Base-by-base conservation (phyloP, 441 rosid species). In the Capsella rubella region DNA sequence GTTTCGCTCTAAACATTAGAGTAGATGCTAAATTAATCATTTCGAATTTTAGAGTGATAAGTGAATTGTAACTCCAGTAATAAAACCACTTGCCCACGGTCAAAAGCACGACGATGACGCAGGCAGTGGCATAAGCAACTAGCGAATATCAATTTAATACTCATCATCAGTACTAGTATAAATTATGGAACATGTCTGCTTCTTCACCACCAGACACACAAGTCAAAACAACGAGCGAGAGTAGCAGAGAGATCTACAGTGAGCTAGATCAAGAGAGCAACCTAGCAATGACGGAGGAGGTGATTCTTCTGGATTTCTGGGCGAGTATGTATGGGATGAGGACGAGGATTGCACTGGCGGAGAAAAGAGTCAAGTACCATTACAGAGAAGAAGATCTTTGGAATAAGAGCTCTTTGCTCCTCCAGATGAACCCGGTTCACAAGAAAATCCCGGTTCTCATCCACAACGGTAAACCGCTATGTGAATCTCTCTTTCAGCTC, bases 361-460 rank as follows among this genome's bases (percentile, higher is more conserved):
- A 76, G 56, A 69, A 76, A 14, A 29, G 37, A 0, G 6, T 76
- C 27, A 31, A 55, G n/a, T 76, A 2, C 46, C 71, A 76, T 5
- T n/a, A 15, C 10, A 75, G 57, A 68, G 74, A 68, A 67, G 0
- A 67, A 67, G 69, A 75, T 52, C 31, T 67, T 7, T 31, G 14
- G 21, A 46, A 62, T 3, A 76, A 71, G 4, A 57, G 72, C n/a
- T 3, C 47, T 0, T 6, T 75, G 0, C 76, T 77, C 40, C 67
- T 77, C 49, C 31, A 77, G 76, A 77, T 77, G 80, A 64, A 77
- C 13, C 80, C 72, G 12, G 40, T 71, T 70, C 68, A 71, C 25
- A 76, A 70, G 32, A 57, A 63, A 13, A 69, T 76, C 14, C 76
- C 80, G 50, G 79, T 76, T 63, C 74, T 76, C 21, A 56, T 70